These are phyloP conservation scores for Paramecium biaurelia DNA, from an alignment of 73 alveolate genomes.

Conservation along the genomic window DNA sequence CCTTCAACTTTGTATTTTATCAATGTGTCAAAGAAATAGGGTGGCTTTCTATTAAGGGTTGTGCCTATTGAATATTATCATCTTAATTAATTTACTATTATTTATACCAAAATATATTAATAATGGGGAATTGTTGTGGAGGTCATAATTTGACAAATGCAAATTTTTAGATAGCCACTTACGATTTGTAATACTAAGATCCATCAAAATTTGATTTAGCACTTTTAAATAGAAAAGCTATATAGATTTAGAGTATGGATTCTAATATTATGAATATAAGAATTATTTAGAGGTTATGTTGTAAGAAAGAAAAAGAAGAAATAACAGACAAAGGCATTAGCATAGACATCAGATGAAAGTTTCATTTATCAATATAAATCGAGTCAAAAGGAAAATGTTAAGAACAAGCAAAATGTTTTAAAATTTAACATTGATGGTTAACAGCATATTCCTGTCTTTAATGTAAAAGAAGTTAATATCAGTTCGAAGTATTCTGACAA, in stretches of 20 bases:
- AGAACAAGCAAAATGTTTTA: neutral
- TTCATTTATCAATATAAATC: neutral
- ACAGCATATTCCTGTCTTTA: neutral
- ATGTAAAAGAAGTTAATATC: neutral
- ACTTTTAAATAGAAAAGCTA: neutral
- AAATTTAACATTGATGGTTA: neutral
- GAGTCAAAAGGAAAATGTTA: neutral
- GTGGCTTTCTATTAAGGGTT: neutral
- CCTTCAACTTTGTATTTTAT: neutral
- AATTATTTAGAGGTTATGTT: neutral
- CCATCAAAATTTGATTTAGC: neutral
- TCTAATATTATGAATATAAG: neutral
- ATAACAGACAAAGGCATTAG: neutral
- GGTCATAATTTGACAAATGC: neutral
- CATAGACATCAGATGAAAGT: neutral
- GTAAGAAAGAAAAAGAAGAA: neutral
- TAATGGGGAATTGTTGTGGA: conserved; percentile 48
- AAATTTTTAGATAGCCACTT: neutral
- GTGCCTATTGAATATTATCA: conserved; percentile 30
- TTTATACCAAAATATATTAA: neutral
- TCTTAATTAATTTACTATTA: neutral
- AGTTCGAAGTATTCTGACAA: neutral
- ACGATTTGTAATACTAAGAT: neutral
- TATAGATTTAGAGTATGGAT: neutral
- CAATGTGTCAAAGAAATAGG: neutral